Percentiles rank a stretch among this genome's conserved stretches.
Conservation (phyloP, 1,284 basidiomycete species). For the Cutaneotrichosporon dermatis region DNA sequence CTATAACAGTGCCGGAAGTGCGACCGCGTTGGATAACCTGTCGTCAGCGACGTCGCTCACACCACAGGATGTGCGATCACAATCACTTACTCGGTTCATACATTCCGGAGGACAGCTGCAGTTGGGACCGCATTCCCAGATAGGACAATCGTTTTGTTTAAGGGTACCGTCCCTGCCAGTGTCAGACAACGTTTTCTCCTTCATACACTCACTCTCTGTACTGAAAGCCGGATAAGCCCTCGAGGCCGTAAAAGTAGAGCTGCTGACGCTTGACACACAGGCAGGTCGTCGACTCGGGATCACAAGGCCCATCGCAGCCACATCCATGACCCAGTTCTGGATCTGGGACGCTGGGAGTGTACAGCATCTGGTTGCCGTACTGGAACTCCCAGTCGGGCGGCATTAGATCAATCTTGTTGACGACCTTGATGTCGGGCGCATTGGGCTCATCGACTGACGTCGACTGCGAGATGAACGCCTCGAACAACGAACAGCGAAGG, state of each 20-base stretch:
- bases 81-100: slow-evolving; percentile 57
- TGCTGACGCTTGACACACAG: slow-evolving; percentile 62
- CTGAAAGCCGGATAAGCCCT: slow-evolving; percentile 55
- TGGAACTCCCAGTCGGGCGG: slow-evolving; percentile 43
- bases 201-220: slow-evolving; percentile 54
- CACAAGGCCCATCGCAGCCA: slow-evolving; percentile 66
- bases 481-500: slow-evolving; percentile 53
- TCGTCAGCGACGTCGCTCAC: no score
- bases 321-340: slow-evolving; percentile 67
- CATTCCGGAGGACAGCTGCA: slow-evolving; percentile 78
- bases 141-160: slow-evolving; percentile 57
- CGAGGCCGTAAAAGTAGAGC: slow-evolving; percentile 45
- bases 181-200: not conserved
- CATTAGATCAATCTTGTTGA: slow-evolving; percentile 64
- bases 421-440: slow-evolving; percentile 62
- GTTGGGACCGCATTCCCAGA: slow-evolving; percentile 80
- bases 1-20: slow-evolving; percentile 59
- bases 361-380: slow-evolving; percentile 57
- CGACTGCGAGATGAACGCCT: slow-evolving; percentile 57
- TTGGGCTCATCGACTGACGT: slow-evolving; percentile 60
- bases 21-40: slow-evolving; percentile 70
- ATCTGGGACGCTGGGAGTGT: slow-evolving; percentile 60
- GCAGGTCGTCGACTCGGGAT: slow-evolving; percentile 62
- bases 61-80: no score
- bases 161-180: slow-evolving; percentile 40